Evolutionary conservation across 305 asterid genomes (phyloP).

Genomic region (Fraxinus greggii): DNA sequence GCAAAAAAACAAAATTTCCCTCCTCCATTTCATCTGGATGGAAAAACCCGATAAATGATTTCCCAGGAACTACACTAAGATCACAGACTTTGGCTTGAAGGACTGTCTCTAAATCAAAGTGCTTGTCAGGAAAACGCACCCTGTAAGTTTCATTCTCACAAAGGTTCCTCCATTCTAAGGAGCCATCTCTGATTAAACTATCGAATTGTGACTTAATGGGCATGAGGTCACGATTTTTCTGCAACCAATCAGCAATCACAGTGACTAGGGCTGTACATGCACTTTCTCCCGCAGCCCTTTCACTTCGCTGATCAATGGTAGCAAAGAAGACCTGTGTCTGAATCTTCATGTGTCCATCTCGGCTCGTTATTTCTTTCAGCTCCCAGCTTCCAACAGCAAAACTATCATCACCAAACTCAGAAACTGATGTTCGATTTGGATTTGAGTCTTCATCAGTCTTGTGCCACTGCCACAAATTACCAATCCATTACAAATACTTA

Average conservation of each 20-base stretch:
- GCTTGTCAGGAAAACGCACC: slow-evolving; percentile 79
- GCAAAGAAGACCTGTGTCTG: slow-evolving; percentile 80
- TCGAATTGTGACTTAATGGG: slow-evolving; percentile 92
- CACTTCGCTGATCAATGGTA: slow-evolving; percentile 92
- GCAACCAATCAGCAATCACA: slow-evolving; percentile 92
- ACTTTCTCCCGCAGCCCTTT: slow-evolving; percentile 89
- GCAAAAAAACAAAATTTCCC: slow-evolving; percentile 71
- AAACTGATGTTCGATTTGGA: slow-evolving; percentile 56
- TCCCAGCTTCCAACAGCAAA: slow-evolving; percentile 93
- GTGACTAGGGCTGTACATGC: slow-evolving; percentile 96
- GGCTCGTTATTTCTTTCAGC: slow-evolving; percentile 68
- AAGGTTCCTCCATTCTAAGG: slow-evolving; percentile 91
- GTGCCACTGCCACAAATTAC: slow-evolving; percentile 46
- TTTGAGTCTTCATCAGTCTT: slow-evolving; percentile 67
- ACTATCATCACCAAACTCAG: slow-evolving; percentile 87
- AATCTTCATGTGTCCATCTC: slow-evolving; percentile 81
- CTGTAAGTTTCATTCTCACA: slow-evolving; percentile 62
- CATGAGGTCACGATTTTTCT: slow-evolving; percentile 60
- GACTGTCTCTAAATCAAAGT: slow-evolving; percentile 91
- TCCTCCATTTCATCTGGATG: slow-evolving; percentile 71
- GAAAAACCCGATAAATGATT: slow-evolving; percentile 88
- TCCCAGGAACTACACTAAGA: slow-evolving; percentile 63
- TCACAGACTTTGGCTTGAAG: slow-evolving; percentile 68
- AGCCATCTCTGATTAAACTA: slow-evolving; percentile 79
- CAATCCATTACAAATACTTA: slow-evolving; percentile 8